phyloP scores from a whole-genome alignment of 495 filamentous ascomycete species.

The Glarea lozoyensis region DNA sequence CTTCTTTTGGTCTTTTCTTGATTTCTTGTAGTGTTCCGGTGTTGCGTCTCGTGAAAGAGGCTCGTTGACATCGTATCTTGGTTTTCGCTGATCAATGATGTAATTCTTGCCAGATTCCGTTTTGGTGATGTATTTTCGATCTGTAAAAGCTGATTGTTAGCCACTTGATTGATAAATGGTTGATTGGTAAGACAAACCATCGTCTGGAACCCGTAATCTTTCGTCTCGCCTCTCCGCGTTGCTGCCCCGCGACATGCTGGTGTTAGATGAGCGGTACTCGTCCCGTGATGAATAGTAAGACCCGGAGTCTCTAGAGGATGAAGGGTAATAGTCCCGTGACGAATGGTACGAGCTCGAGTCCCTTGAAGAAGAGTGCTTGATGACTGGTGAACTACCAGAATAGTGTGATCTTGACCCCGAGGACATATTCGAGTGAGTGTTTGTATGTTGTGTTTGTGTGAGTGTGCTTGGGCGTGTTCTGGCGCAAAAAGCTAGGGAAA shows the following conservation, averaged over 20 bases:
- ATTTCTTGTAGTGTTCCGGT: background rate
- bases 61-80: background rate
- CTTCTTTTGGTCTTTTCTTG: too few relatives aligned
- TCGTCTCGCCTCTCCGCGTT: background rate
- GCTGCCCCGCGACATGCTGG: too few relatives aligned
- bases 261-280: background rate
- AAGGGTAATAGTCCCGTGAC: too few relatives aligned
- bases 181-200: slow-evolving; percentile 2
- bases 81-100: background rate
- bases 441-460: background rate
- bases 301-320: background rate
- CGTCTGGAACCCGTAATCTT: background rate
- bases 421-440: too few relatives aligned
- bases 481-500: too few relatives aligned
- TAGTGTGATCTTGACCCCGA: too few relatives aligned
- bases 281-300: background rate
- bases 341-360: background rate
- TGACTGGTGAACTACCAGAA: too few relatives aligned
- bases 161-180: background rate
- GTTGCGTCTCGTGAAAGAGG: background rate
- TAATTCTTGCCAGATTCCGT: background rate
- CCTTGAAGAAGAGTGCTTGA: background rate
- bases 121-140: background rate
- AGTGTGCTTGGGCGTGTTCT: background rate
- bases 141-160: slow-evolving; percentile 3